phyloP scores from a whole-genome alignment of 2,329 filamentous ascomycete genomes.

The Ceratocystis smalleyi region DNA sequence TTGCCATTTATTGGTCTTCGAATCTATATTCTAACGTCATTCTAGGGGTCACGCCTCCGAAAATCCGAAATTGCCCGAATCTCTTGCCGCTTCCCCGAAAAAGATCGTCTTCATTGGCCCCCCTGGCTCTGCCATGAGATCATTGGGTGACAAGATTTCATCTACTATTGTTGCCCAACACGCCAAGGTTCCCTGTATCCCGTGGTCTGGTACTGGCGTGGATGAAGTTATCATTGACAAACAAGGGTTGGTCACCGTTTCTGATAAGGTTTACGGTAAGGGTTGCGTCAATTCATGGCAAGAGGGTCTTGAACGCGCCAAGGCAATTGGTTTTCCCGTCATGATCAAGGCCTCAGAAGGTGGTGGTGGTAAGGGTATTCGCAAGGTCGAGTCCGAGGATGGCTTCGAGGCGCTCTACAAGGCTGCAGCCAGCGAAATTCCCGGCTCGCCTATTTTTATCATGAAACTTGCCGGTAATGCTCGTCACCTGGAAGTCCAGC shows the following conservation, averaged over 20 bases:
- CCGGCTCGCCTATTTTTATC: conserved; percentile 97
- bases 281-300: conserved; percentile 82
- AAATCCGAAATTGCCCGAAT: conserved; percentile 94
- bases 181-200: conserved; percentile 88
- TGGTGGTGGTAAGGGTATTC: conserved; percentile 97
- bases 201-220: conserved; percentile 96
- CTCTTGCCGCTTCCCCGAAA: conserved; percentile 85
- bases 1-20: not conserved
- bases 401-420: conserved; percentile 81
- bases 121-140: conserved; percentile 95
- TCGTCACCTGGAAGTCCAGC: conserved; percentile 89
- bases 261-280: conserved; percentile 69
- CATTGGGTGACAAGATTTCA: conserved; percentile 97
- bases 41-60: conserved; percentile 88
- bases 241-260: conserved; percentile 80
- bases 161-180: conserved; percentile 98
- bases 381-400: conserved; percentile 76
- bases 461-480: conserved; percentile 98
- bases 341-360: conserved; percentile 99
- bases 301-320: conserved; percentile 75
- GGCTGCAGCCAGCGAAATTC: conserved; percentile 91
- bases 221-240: conserved; percentile 63
- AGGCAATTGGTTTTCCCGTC: conserved; percentile 90
- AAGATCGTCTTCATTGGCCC: conserved; percentile 99
- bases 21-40: conserved; percentile 1